Conservation (phyloP, 805 yeast genomes). For the Candida nitratophila region DNA sequence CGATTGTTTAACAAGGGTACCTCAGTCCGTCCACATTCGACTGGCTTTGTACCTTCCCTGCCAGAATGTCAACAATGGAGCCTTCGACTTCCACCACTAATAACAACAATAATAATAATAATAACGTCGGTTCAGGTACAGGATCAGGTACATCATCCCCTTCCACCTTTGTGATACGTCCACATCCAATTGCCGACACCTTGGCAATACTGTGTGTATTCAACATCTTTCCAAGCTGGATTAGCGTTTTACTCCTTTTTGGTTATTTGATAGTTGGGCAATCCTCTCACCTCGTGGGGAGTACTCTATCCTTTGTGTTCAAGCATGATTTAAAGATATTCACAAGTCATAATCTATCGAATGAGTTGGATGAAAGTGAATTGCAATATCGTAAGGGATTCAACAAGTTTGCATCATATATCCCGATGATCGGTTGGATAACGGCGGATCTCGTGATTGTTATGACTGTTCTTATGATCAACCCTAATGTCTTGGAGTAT, state of each 20-base stretch:
- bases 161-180: constrained; percentile 7
- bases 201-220: constrained; percentile 21
- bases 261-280: constrained; percentile 19
- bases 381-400: too few relatives aligned
- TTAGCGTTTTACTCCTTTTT: constrained; percentile 14
- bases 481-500: constrained; percentile 20
- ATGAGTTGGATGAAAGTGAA: background rate
- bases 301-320: constrained; percentile 19
- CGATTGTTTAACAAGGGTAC: too few relatives aligned
- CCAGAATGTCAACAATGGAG: background rate
- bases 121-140: background rate
- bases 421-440: constrained; percentile 9
- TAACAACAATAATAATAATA: background rate
- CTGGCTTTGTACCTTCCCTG: too few relatives aligned
- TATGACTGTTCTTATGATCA: constrained; percentile 9
- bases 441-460: constrained; percentile 14
- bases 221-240: constrained; percentile 20
- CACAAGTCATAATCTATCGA: background rate
- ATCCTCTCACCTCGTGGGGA: constrained; percentile 16
- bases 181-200: constrained; percentile 21
- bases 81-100: background rate
- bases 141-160: background rate
- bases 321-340: constrained; percentile 13
- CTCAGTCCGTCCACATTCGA: too few relatives aligned
- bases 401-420: background rate